phyloP scores from a whole-genome alignment of 2,329 filamentous ascomycete genomes.

The Fusarium succisae region DNA sequence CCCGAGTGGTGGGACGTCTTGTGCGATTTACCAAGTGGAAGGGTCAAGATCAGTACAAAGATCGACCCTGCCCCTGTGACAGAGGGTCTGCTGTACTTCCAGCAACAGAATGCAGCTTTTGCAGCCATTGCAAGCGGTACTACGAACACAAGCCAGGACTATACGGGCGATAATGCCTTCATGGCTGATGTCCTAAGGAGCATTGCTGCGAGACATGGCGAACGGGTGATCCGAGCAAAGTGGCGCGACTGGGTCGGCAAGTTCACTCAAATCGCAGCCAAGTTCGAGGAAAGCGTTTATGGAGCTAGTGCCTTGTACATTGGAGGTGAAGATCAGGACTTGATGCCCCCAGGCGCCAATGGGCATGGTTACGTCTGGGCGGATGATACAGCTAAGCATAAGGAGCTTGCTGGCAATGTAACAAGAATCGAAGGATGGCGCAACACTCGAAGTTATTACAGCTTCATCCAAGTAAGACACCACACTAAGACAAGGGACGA shows the following conservation, averaged over 20 bases:
- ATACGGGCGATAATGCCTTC: slow-evolving; percentile 88
- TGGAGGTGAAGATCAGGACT: slow-evolving; percentile 76
- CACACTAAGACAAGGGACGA: neutral
- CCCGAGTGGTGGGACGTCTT: slow-evolving; percentile 98
- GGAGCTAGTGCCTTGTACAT: slow-evolving; percentile 91
- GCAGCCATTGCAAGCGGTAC: slow-evolving; percentile 58
- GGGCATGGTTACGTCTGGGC: slow-evolving; percentile 97
- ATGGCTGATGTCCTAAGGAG: slow-evolving; percentile 87
- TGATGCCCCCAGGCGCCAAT: slow-evolving; percentile 65
- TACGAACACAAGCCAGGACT: slow-evolving; percentile 63
- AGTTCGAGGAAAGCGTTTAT: slow-evolving; percentile 95
- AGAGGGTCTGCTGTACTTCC: slow-evolving; percentile 87
- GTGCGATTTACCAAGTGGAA: slow-evolving; percentile 89
- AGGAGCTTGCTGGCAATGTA: slow-evolving; percentile 90
- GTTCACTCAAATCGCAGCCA: slow-evolving; percentile 90
- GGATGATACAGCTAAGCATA: slow-evolving; percentile 80
- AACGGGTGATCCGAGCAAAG: slow-evolving; percentile 89
- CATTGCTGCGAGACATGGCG: slow-evolving; percentile 86
- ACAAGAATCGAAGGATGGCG: slow-evolving; percentile 97
- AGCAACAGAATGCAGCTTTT: slow-evolving; percentile 75
- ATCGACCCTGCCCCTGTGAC: slow-evolving; percentile 84
- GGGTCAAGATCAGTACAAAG: slow-evolving; percentile 91
- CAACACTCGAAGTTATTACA: slow-evolving; percentile 94
- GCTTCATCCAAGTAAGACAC: slow-evolving; percentile 80
- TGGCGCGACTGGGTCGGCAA: slow-evolving; percentile 95